phyloP scores from a whole-genome alignment of 257 asterid species.

The Osmanthus fragrans region DNA sequence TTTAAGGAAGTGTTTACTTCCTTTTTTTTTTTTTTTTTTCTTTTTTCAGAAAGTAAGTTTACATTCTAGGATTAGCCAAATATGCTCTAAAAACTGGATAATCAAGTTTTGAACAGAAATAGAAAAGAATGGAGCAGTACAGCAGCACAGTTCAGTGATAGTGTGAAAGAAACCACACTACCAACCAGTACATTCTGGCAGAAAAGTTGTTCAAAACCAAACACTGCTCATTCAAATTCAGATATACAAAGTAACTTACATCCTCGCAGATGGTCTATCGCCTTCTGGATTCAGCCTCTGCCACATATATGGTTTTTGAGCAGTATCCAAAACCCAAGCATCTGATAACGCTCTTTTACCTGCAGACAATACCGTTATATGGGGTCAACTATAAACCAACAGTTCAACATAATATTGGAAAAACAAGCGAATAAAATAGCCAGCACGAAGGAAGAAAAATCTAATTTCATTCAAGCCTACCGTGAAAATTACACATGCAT shows the following conservation, averaged over 20 bases:
- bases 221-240: conserved; percentile 2
- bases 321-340: conserved; percentile 99
- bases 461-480: not conserved
- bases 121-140: not conserved
- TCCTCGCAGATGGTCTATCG: conserved; percentile 90
- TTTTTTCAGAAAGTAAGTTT: not conserved
- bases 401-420: not conserved
- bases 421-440: not conserved
- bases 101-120: not conserved
- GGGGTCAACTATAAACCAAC: conserved; percentile 17
- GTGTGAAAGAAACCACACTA: not conserved
- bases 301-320: conserved; percentile 98
- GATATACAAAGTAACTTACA: conserved; percentile 56
- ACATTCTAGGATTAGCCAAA: conserved; percentile 2
- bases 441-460: not conserved
- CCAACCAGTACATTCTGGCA: not conserved
- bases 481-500: not conserved
- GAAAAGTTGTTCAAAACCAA: conserved; percentile 11
- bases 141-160: not conserved
- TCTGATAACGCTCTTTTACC: conserved; percentile 94
- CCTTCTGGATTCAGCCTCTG: conserved; percentile 97
- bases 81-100: not conserved
- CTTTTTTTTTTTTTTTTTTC: no score
- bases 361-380: conserved; percentile 31
- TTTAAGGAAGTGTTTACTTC: no score